Percentiles rank a stretch among this genome's conserved stretches.
Evolutionary conservation across 352 stramenopile species (phyloP).

Genomic region (Phytophthora capsici): DNA sequence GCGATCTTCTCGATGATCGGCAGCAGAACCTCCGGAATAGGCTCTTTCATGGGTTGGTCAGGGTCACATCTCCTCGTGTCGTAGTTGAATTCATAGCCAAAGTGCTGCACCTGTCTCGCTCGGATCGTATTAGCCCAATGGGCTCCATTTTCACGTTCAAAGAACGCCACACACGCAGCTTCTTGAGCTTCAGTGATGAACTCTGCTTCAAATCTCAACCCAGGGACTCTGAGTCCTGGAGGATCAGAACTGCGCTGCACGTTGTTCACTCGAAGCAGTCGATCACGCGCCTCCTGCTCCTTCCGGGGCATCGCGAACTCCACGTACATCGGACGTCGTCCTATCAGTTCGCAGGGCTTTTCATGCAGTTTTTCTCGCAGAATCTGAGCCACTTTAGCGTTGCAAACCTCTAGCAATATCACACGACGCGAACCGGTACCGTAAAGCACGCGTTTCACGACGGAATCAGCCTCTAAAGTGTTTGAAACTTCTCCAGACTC

Average conservation of each 20-base stretch:
- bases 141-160: slow-evolving; percentile 59
- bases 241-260: slow-evolving; percentile 59
- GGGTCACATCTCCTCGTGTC: slow-evolving; percentile 74
- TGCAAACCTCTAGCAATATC: slow-evolving; percentile 51
- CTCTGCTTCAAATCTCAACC: slow-evolving; percentile 63
- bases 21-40: slow-evolving; percentile 51
- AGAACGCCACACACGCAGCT: slow-evolving; percentile 51
- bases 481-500: not conserved
- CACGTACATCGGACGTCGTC: slow-evolving; percentile 70
- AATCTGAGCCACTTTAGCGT: slow-evolving; percentile 15
- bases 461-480: slow-evolving; percentile 4
- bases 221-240: slow-evolving; percentile 51
- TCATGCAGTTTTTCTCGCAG: slow-evolving; percentile 61
- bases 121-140: slow-evolving; percentile 80
- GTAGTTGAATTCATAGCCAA: slow-evolving; percentile 90
- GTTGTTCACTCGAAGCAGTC: slow-evolving; percentile 60
- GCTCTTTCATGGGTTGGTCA: slow-evolving; percentile 47
- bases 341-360: slow-evolving; percentile 61
- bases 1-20: slow-evolving; percentile 62
- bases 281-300: slow-evolving; percentile 69
- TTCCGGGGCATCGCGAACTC: slow-evolving; percentile 75
- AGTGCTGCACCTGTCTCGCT: slow-evolving; percentile 89
- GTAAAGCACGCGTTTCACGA: slow-evolving; percentile 63
- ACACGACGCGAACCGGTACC: slow-evolving; percentile 58
- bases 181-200: slow-evolving; percentile 77